Evolutionary conservation across 495 filamentous ascomycete genomes (phyloP), one percentile per base, ranked within the genome.

Genomic region (Filosporella fistucella): DNA sequence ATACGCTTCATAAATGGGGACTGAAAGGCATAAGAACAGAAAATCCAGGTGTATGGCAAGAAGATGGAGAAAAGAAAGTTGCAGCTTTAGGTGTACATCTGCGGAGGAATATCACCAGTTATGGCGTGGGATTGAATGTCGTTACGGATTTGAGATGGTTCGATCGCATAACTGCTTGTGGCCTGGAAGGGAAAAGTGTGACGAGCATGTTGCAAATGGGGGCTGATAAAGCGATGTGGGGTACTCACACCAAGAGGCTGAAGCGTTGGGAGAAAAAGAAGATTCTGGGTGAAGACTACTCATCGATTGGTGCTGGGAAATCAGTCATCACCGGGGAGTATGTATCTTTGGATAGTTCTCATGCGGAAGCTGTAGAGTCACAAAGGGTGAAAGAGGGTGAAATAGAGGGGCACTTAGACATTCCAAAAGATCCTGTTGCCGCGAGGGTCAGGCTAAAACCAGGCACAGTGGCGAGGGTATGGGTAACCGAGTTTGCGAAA

Each of bases 71-170:
- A 39, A 74, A 68, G 52, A 98, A 98, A 72, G 88, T 98, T 48
- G 85, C 87, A 2, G 88, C 89, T 2, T 67, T 98, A 5, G 93
- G 93, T 2, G 87, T 98, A 21, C 91, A 96, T 74, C 68, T 96
- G 47, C 68, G 88, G 11, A 68, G 91, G 37, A 78, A 93, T 65
- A 79, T 98, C 30, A 87, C 80, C n/a, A 86, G 84, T 59, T 86
- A 89, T 65, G 93, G 93, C 9, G 70, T 95, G 25, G 91, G 84
- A 12, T 60, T 98, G 56, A 98, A 98, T 68, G 72, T 94, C 17
- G 59, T 61, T 47, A 88, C 85, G 4, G 72, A 84, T 52, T 65
- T 87, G 60, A 42, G 60, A 35, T 89, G 84, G 82, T 89, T 91
- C 55, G 66, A 75, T 24, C 72, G 89, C 57, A 91, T 98, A 64